Conservation (phyloP, 164 flowering plant species). For the Magnolia changhungtana region DNA sequence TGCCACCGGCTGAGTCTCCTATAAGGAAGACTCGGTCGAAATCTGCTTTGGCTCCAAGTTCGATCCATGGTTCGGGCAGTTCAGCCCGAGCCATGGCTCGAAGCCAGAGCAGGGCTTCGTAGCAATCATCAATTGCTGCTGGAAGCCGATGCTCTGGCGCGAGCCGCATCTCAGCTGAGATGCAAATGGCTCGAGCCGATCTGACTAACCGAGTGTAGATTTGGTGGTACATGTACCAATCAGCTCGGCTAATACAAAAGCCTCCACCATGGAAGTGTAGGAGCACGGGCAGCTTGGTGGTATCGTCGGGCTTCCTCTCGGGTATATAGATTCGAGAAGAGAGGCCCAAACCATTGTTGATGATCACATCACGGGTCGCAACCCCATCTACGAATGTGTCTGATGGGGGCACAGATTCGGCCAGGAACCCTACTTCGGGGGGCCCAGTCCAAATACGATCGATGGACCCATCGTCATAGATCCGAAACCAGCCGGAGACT, state of each 20-base stretch:
- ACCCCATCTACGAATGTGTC: slow-evolving; percentile 48
- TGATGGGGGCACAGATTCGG: slow-evolving; percentile 50
- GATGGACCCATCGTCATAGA: slow-evolving; percentile 62
- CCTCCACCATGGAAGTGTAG: slow-evolving; percentile 87
- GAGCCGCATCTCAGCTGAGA: slow-evolving; percentile 52
- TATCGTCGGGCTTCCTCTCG: slow-evolving; percentile 14
- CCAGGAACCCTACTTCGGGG: slow-evolving; percentile 54
- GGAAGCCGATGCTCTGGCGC: slow-evolving; percentile 87
- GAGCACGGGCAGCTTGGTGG: slow-evolving; percentile 45
- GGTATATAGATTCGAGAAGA: slow-evolving; percentile 58
- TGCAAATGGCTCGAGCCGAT: slow-evolving; percentile 32
- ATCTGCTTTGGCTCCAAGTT: slow-evolving; percentile 37
- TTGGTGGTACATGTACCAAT: slow-evolving; percentile 65
- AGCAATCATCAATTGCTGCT: slow-evolving; percentile 57
- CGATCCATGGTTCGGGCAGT: slow-evolving; percentile 40
- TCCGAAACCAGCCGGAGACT: slow-evolving; percentile 69
- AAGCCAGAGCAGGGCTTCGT: slow-evolving; percentile 60
- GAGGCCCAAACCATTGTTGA: slow-evolving; percentile 28
- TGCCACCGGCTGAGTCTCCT: slow-evolving; percentile 85
- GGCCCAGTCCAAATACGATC: slow-evolving; percentile 75
- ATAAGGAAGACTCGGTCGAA: slow-evolving; percentile 63
- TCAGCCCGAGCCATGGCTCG: slow-evolving; percentile 32
- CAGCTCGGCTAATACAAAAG: slow-evolving; percentile 68
- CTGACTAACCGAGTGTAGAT: slow-evolving; percentile 47
- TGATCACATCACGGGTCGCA: slow-evolving; percentile 41